These are phyloP conservation scores for Colletotrichum magnum DNA, from an alignment of 2,329 filamentous ascomycete species.

Conservation along the genomic window DNA sequence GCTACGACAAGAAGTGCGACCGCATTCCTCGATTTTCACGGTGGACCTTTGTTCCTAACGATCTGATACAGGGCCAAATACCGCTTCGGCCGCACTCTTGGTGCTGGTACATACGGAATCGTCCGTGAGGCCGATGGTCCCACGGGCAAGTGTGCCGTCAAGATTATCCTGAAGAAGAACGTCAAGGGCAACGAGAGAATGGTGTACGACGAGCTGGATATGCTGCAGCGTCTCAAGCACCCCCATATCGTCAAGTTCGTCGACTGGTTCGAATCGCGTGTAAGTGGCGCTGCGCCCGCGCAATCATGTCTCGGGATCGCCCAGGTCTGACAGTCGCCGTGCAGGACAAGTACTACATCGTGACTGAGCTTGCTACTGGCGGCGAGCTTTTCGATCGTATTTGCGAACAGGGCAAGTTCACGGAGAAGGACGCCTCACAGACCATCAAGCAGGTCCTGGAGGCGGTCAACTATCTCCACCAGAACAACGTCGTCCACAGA, in stretches of 20 bases:
- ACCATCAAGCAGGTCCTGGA: slow-evolving; percentile 95
- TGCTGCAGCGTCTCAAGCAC: slow-evolving; percentile 92
- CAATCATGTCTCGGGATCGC: background rate
- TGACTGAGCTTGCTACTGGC: slow-evolving; percentile 94
- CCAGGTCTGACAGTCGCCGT: slow-evolving; percentile 22
- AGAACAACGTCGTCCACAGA: slow-evolving; percentile 95
- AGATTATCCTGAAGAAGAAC: slow-evolving; percentile 99
- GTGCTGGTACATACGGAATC: slow-evolving; percentile 98
- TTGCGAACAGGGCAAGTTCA: slow-evolving; percentile 98
- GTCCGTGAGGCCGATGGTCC: slow-evolving; percentile 93
- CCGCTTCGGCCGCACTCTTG: slow-evolving; percentile 91
- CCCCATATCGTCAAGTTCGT: slow-evolving; percentile 97
- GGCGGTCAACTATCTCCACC: slow-evolving; percentile 94
- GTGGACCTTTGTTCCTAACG: slow-evolving; percentile 36
- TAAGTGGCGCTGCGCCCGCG: slow-evolving; percentile 58
- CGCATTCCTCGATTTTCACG: slow-evolving; percentile 38
- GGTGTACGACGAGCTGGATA: slow-evolving; percentile 97
- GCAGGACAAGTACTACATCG: slow-evolving; percentile 99
- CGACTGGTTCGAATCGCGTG: slow-evolving; percentile 99
- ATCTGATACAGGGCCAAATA: slow-evolving; percentile 79
- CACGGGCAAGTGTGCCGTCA: slow-evolving; percentile 90
- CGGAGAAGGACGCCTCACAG: slow-evolving; percentile 96
- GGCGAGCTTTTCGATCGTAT: slow-evolving; percentile 98
- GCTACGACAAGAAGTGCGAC: slow-evolving; percentile 96
- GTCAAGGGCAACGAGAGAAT: slow-evolving; percentile 98